phyloP scores from a whole-genome alignment of 495 filamentous ascomycete species.

The Hyaloscypha bicolor region DNA sequence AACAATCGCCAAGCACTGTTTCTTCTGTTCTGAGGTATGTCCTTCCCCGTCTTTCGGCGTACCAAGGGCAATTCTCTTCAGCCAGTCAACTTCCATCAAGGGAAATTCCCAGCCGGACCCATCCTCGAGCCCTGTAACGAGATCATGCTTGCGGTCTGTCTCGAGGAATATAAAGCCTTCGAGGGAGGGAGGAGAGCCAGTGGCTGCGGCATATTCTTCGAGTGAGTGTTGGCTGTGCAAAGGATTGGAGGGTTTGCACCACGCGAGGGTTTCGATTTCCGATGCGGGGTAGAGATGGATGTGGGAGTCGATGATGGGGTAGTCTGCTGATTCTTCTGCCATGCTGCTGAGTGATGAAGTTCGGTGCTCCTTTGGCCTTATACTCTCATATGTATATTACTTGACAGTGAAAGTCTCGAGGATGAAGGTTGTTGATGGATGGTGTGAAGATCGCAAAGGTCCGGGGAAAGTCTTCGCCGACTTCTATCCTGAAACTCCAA shows the following conservation, averaged over 20 bases:
- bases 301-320: conserved; percentile 70
- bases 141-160: conserved; percentile 69
- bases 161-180: conserved; percentile 81
- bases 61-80: conserved; percentile 65
- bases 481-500: neutral
- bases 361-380: neutral
- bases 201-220: conserved; percentile 51
- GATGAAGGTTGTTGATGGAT: neutral
- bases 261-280: conserved; percentile 64
- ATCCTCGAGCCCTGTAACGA: conserved; percentile 47
- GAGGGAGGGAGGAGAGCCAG: conserved; percentile 33
- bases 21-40: conserved; percentile 49
- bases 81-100: conserved; percentile 69
- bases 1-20: conserved; percentile 65
- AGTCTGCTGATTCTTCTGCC: conserved; percentile 20
- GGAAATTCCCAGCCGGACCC: conserved; percentile 55
- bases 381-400: neutral
- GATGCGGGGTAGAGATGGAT: conserved; percentile 79
- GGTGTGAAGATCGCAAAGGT: neutral
- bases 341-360: neutral
- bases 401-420: neutral
- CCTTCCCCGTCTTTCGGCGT: conserved; percentile 61
- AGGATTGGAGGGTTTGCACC: conserved; percentile 58
- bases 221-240: conserved; percentile 65
- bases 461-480: neutral